Percentiles rank a stretch among this genome's conserved stretches.
phyloP scores from a whole-genome alignment of 352 stramenopile genomes.

The Phytophthora brassicae region DNA sequence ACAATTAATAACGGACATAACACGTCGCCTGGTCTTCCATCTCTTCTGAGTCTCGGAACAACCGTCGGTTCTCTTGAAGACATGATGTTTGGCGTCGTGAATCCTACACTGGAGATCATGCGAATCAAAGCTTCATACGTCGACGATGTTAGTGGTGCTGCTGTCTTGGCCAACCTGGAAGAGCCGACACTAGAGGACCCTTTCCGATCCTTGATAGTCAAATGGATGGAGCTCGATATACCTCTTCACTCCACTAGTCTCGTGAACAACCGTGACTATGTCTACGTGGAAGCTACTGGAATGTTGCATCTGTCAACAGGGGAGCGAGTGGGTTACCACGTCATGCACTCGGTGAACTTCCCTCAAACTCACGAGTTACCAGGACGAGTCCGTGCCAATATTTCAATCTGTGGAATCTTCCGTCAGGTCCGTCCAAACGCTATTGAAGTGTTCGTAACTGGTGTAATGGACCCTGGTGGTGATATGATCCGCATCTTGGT shows the following conservation, averaged over 20 bases:
- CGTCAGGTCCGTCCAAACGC: slow-evolving; percentile 29
- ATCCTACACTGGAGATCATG: slow-evolving; percentile 35
- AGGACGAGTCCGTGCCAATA: slow-evolving; percentile 25
- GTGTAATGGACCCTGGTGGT: slow-evolving; percentile 30
- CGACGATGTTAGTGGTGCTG: slow-evolving; percentile 28
- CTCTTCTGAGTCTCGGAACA: slow-evolving; percentile 30
- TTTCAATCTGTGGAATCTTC: slow-evolving; percentile 42
- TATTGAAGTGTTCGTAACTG: slow-evolving; percentile 37
- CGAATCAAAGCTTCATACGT: slow-evolving; percentile 43
- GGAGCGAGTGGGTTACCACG: slow-evolving; percentile 39
- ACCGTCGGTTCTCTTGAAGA: slow-evolving; percentile 31
- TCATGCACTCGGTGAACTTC: slow-evolving; percentile 46
- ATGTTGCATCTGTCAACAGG: slow-evolving; percentile 29
- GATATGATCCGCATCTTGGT: slow-evolving; percentile 30
- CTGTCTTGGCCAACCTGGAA: slow-evolving; percentile 32
- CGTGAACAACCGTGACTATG: slow-evolving; percentile 45
- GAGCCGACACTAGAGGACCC: slow-evolving; percentile 25
- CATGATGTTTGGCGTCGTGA: slow-evolving; percentile 41
- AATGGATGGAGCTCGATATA: slow-evolving; percentile 44
- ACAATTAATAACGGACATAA: background rate
- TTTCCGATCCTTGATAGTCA: slow-evolving; percentile 32
- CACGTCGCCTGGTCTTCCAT: slow-evolving; percentile 14
- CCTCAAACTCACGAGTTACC: slow-evolving; percentile 36
- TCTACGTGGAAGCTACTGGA: slow-evolving; percentile 42
- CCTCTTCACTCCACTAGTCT: slow-evolving; percentile 29